Evolutionary conservation across 345 rosid species (phyloP).

Genomic region (Aquilaria malaccensis): DNA sequence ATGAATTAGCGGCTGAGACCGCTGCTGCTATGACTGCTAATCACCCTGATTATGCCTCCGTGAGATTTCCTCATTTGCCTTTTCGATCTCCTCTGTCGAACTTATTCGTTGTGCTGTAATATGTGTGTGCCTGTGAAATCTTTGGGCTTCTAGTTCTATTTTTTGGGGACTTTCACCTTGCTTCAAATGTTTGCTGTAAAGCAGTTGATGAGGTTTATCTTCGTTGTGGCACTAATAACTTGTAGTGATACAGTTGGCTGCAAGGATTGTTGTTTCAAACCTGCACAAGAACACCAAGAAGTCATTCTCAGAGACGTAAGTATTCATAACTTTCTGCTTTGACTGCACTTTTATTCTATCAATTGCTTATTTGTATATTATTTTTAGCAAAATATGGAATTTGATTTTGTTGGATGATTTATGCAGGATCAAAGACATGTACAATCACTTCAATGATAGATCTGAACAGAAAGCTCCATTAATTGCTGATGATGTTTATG

Average conservation of each 20-base stretch:
- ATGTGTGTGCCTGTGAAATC: no score
- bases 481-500: slow-evolving; percentile 87
- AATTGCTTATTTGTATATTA: neutral
- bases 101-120: no score
- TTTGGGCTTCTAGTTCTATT: no score
- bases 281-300: slow-evolving; percentile 95
- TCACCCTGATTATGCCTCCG: slow-evolving; percentile 83
- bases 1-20: slow-evolving; percentile 96
- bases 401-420: slow-evolving; percentile 5
- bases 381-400: neutral
- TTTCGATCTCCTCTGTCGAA: no score
- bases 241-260: slow-evolving; percentile 66
- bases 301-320: slow-evolving; percentile 95
- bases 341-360: neutral
- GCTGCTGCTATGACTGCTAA: slow-evolving; percentile 94
- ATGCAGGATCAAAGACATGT: slow-evolving; percentile 82
- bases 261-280: slow-evolving; percentile 94
- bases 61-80: no score
- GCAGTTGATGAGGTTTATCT: neutral
- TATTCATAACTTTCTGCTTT: slow-evolving; percentile 4
- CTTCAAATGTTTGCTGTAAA: neutral
- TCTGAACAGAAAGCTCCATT: slow-evolving; percentile 76
- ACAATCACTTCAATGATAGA: slow-evolving; percentile 59
- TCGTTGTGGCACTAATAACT: neutral
- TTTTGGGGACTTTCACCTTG: no score